phyloP scores from a whole-genome alignment of 495 filamentous ascomycete species.

The Aspergillus affinis region DNA sequence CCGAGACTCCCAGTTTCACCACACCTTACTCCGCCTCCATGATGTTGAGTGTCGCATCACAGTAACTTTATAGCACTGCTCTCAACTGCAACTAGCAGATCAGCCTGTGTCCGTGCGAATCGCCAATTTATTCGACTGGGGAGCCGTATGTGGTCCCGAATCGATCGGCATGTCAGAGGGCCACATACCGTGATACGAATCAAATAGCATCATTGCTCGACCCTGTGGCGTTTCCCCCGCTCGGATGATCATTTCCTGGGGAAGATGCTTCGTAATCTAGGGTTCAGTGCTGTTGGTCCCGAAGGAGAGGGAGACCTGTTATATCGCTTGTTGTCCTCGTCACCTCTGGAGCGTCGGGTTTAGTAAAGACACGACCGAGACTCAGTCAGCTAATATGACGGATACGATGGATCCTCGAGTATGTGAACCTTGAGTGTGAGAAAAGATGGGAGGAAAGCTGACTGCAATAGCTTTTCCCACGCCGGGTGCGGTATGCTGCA shows the following conservation, averaged over 20 bases:
- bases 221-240: no score
- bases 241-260: no score
- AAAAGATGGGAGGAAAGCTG: not conserved
- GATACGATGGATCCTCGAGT: conserved; percentile 6
- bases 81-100: no score
- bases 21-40: no score
- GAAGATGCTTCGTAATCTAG: not conserved
- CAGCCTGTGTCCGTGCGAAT: no score
- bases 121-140: no score
- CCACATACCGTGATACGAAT: conserved; percentile 5
- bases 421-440: not conserved
- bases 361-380: not conserved
- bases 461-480: conserved; percentile 23
- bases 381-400: not conserved
- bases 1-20: no score
- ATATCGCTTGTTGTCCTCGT: not conserved
- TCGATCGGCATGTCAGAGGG: conserved; percentile 19
- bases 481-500: conserved; percentile 31
- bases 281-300: not conserved
- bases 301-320: not conserved
- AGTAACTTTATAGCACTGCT: no score
- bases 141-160: conserved; percentile 25
- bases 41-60: no score
- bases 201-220: not conserved
- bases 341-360: not conserved